A percentile compares a stretch with the other conserved stretches of the same genome.
Conservation (phyloP, 345 rosid genomes). For the Eucalyptus albens region DNA sequence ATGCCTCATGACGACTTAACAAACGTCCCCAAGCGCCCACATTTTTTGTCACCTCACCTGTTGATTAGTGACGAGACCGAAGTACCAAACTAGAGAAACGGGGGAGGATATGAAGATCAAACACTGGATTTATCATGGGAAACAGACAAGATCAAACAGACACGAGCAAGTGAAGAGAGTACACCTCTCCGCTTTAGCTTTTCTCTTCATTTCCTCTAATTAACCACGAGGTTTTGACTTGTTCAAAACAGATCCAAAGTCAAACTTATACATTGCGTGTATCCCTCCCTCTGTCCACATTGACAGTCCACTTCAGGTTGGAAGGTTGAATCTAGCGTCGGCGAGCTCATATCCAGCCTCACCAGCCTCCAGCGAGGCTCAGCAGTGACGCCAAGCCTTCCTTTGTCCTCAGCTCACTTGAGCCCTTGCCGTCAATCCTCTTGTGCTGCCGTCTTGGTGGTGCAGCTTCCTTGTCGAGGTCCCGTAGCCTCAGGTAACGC, state of each 20-base stretch:
- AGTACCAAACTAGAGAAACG: constrained; percentile 54
- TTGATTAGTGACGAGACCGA: constrained; percentile 8
- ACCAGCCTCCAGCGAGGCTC: neutral
- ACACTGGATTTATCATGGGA: neutral
- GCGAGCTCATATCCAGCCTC: neutral
- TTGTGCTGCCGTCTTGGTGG: neutral
- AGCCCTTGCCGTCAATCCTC: neutral
- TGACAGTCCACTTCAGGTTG: neutral
- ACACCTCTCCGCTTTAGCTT: constrained; percentile 64
- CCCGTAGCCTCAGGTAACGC: neutral
- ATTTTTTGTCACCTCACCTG: neutral
- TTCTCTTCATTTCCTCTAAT: constrained; percentile 74
- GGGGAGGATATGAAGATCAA: neutral
- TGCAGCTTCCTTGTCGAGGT: neutral
- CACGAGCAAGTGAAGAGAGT: neutral
- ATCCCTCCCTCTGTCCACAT: neutral
- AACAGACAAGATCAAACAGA: neutral
- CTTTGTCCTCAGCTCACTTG: neutral
- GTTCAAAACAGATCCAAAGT: neutral
- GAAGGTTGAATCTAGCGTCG: neutral
- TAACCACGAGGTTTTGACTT: constrained; percentile 28
- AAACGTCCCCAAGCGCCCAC: neutral
- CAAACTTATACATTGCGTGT: neutral
- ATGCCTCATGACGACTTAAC: neutral
- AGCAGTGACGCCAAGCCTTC: neutral